Conservation (phyloP, 2,329 filamentous ascomycete species). For the Ophiocordyceps unilateralis region DNA sequence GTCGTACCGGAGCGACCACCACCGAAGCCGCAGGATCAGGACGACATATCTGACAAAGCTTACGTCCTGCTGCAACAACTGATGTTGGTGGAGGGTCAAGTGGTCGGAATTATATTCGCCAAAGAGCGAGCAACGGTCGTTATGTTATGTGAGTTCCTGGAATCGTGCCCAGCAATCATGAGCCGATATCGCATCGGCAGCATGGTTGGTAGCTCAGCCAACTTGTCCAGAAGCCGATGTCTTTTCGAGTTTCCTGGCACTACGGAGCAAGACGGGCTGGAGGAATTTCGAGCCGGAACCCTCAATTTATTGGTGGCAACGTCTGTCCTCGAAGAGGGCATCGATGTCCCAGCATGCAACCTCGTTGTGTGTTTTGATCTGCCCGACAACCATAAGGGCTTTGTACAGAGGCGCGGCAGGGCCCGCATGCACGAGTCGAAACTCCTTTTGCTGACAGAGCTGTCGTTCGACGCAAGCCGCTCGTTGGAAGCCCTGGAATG, state of each 20-base stretch:
- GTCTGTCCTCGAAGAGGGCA: slow-evolving; percentile 48
- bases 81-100: slow-evolving; percentile 20
- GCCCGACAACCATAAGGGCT: slow-evolving; percentile 33
- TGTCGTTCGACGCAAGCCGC: slow-evolving; percentile 9
- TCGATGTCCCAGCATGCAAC: slow-evolving; percentile 49
- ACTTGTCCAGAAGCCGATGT: slow-evolving; percentile 15
- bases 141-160: slow-evolving; percentile 41
- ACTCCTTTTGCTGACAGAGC: slow-evolving; percentile 28
- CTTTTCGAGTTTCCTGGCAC: slow-evolving; percentile 20
- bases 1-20: slow-evolving; percentile 9
- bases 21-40: slow-evolving; percentile 2
- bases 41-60: slow-evolving; percentile 39
- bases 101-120: slow-evolving; percentile 51
- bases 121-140: slow-evolving; percentile 42
- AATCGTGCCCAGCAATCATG: slow-evolving; percentile 28
- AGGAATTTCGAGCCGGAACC: slow-evolving; percentile 34
- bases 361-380: slow-evolving; percentile 40
- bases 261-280: slow-evolving; percentile 16
- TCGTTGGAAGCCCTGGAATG: slow-evolving; percentile 53
- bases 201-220: slow-evolving; percentile 35
- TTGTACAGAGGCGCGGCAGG: slow-evolving; percentile 39
- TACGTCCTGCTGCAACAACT: slow-evolving; percentile 34
- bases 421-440: slow-evolving; percentile 32
- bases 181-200: slow-evolving; percentile 30
- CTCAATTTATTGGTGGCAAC: slow-evolving; percentile 45